Evolutionary conservation across 2,329 filamentous ascomycete species (phyloP), one percentile per base, ranked within the genome.

Genomic region (Dactylellina leptospora): DNA sequence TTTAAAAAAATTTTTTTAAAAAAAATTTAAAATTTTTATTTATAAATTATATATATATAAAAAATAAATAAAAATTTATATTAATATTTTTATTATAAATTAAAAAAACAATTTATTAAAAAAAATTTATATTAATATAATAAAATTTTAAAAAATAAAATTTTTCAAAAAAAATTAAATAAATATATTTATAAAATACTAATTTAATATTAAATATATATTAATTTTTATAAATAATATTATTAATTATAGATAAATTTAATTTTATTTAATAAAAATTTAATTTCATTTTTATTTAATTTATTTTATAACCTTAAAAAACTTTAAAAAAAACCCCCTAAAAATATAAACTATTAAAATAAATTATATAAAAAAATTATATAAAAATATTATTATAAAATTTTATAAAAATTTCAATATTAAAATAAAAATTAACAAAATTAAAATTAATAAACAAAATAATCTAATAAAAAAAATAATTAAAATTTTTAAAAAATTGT

Each of bases 401-500:
- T 8, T 2, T 54, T 36, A 18, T 36, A 36, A 33, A 33, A 22
- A 54, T 36, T 36, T 10, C 6, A 36, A 10, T 36, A 36, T 36
- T 38, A 54, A 33, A 36, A 36, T 36, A 36, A 36, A 36, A 16
- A 36, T 54, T 33, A 54, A 54, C 20, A 54, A 54, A 6, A 54
- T 36, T 54, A n/a, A 36, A 54, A 33, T 18, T 40, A 55, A 40
- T 10, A 55, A 38, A 55, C 16, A 6, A 40, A 8, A 22, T 56
- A 40, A 23, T 40, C 23, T 42, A 33, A 33, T 33, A 33, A 33
- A 33, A 33, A 33, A 33, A 33, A 23, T 27, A 50, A 28, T 50
- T 27, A 50, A 23, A 25, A 23, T 25, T 27, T 25, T 10, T 47
- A 25, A 50, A 50, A 50, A 25, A 16, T 11, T 20, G 20, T 4